Base-by-base conservation (phyloP, 805 yeast genomes). In the Yarrowia osloensis region DNA sequence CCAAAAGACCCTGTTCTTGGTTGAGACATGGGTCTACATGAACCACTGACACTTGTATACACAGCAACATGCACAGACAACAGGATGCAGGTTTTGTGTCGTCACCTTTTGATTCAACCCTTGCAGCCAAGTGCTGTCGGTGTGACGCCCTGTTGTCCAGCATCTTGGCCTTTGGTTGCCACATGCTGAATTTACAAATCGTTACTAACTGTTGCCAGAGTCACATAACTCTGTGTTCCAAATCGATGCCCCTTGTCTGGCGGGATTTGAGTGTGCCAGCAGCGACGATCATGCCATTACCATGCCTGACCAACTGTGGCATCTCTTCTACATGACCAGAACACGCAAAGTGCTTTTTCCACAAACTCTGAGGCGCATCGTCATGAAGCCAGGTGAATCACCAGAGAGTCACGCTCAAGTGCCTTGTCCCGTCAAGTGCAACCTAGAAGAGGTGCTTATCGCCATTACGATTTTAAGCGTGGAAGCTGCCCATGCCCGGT, bases 401-500 rank as follows among this genome's bases (percentile, higher is more conserved):
- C 39, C 55, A 50, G 55, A 50, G 55, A 50, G 55, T 31, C 55
- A 29, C 39, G 39, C 22, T 46, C 33, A 15, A 46, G 52, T 29
- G 35, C 35, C 24, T 33, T 8, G 37, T 31, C 55, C 7, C 6
- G 24, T 13, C 19, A 21, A 21, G 57, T 33, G 21, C 40, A 33
- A 50, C 57, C 28, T 50, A 21, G 57, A 50, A 50, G 57, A 22
- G 26, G 39, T 50, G 57, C 40, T 33, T 50, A 50, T 50, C 57
- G 28, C 24, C 40, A 4, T 19, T 50, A 50, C 17, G 40, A 50
- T 50, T 50, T 46, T 50, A 50, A 50, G 40, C 29, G 19, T 50
- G 29, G 24, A 19, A 19, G 28, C 28, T 50, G 40, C 57, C 57
- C 15, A 33, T 22, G n/a, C 17, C 52, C 3, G 33, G 26, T 22